Evolutionary conservation across 1,139 yeast genomes (phyloP).

Genomic region (Protomyces lactucae-debilis): DNA sequence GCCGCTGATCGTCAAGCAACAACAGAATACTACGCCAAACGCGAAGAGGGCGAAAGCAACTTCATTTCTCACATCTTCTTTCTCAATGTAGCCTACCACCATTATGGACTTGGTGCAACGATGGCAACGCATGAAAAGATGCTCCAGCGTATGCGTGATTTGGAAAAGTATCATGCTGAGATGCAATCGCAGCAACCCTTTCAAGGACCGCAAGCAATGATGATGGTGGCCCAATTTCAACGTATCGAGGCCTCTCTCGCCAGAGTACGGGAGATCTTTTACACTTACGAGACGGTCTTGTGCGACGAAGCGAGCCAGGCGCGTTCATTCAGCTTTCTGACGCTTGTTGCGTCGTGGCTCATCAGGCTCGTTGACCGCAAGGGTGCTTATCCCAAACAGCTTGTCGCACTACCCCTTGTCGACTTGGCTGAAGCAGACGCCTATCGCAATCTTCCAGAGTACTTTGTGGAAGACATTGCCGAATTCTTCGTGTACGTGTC

Average conservation of each 20-base stretch:
- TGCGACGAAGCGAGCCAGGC: slow-evolving; percentile 52
- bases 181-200: slow-evolving; percentile 39
- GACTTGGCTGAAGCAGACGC: slow-evolving; percentile 45
- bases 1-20: slow-evolving; percentile 72
- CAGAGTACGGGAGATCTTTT: slow-evolving; percentile 46
- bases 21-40: slow-evolving; percentile 48
- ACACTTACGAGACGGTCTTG: slow-evolving; percentile 58
- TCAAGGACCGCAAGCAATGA: slow-evolving; percentile 34
- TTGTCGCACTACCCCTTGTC: slow-evolving; percentile 60
- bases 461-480: slow-evolving; percentile 74
- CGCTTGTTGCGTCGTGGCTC: slow-evolving; percentile 70
- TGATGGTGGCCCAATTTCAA: slow-evolving; percentile 38
- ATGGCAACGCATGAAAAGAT: slow-evolving; percentile 54
- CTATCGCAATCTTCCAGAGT: slow-evolving; percentile 77
- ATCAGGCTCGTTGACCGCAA: slow-evolving; percentile 66
- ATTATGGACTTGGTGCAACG: slow-evolving; percentile 86
- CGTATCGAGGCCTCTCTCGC: slow-evolving; percentile 46
- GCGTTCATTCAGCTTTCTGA: slow-evolving; percentile 67
- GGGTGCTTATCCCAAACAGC: slow-evolving; percentile 55
- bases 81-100: slow-evolving; percentile 69
- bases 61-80: slow-evolving; percentile 87
- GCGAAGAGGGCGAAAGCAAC: slow-evolving; percentile 47
- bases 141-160: slow-evolving; percentile 50
- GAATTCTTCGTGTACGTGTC: slow-evolving; percentile 65
- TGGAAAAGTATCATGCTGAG: slow-evolving; percentile 50